Percentiles rank a stretch among this genome's conserved stretches.
Conservation (phyloP, 2,329 filamentous ascomycete species). For the Lachnellula cervina region DNA sequence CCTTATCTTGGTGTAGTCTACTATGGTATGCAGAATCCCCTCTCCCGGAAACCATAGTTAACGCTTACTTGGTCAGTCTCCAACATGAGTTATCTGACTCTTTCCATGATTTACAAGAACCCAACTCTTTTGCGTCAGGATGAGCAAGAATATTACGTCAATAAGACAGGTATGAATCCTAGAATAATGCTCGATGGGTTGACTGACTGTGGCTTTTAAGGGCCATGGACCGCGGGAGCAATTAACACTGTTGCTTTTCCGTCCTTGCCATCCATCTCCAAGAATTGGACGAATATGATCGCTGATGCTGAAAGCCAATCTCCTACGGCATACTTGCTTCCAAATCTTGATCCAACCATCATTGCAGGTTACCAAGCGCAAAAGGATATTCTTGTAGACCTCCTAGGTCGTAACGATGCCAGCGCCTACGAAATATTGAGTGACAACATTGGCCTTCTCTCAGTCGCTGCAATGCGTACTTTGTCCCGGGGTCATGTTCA, state of each 20-base stretch:
- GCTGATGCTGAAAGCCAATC: conserved; percentile 16
- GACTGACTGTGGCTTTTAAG: conserved; percentile 5
- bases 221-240: conserved; percentile 24
- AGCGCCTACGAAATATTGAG: conserved; percentile 25
- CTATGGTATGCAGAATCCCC: conserved; percentile 15
- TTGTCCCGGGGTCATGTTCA: conserved; percentile 55
- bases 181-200: not conserved
- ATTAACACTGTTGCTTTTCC: conserved; percentile 28
- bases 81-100: conserved; percentile 21
- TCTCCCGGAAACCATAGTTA: too few relatives aligned
- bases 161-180: conserved; percentile 19
- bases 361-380: conserved; percentile 21
- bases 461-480: conserved; percentile 41
- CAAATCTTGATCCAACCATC: conserved; percentile 19
- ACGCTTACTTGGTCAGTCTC: conserved; percentile 16
- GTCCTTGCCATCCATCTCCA: conserved; percentile 19
- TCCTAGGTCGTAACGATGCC: conserved; percentile 17
- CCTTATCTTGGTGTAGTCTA: conserved; percentile 27
- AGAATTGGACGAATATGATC: conserved; percentile 19
- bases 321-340: conserved; percentile 13
- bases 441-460: conserved; percentile 22
- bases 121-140: conserved; percentile 12
- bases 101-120: conserved; percentile 16
- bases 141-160: conserved; percentile 24
- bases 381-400: conserved; percentile 14